Conservation (phyloP, 2,329 filamentous ascomycete species). For the Sclerotinia sclerotiorum region DNA sequence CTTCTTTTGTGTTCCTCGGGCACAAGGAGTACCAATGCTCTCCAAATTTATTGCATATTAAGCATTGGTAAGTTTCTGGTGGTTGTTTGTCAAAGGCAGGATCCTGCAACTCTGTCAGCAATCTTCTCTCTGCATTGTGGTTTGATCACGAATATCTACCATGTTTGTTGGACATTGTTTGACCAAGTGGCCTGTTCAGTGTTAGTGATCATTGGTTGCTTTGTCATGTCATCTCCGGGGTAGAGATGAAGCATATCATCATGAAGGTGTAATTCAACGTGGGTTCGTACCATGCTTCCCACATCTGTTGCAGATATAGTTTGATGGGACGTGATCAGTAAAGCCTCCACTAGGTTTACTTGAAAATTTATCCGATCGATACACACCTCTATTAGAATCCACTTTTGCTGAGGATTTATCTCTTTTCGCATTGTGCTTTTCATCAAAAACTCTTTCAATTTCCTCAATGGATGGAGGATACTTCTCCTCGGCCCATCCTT, state of each 20-base stretch:
- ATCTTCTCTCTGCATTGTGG: neutral
- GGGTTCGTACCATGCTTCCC: constrained; percentile 29
- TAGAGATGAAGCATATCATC: neutral
- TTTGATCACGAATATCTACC: neutral
- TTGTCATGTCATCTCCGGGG: too few species aligned
- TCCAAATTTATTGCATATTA: constrained; percentile 41
- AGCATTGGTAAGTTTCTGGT: constrained; percentile 40
- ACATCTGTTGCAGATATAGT: constrained; percentile 38
- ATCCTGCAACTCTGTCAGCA: constrained; percentile 33
- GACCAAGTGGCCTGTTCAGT: constrained; percentile 43
- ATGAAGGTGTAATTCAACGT: neutral
- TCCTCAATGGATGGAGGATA: constrained; percentile 22
- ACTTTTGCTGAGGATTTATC: neutral
- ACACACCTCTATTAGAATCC: neutral
- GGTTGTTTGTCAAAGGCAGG: constrained; percentile 42
- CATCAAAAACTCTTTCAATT: constrained; percentile 27
- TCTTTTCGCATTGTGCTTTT: neutral
- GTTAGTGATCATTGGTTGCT: constrained; percentile 16
- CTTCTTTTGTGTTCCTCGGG: constrained; percentile 40
- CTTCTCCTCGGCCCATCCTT: neutral
- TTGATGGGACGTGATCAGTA: constrained; percentile 17
- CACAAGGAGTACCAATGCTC: constrained; percentile 44
- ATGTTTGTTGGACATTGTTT: constrained; percentile 46
- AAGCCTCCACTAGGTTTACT: neutral
- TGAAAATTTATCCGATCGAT: neutral